phyloP scores from a whole-genome alignment of 441 rosid species.

The Croton setiger region DNA sequence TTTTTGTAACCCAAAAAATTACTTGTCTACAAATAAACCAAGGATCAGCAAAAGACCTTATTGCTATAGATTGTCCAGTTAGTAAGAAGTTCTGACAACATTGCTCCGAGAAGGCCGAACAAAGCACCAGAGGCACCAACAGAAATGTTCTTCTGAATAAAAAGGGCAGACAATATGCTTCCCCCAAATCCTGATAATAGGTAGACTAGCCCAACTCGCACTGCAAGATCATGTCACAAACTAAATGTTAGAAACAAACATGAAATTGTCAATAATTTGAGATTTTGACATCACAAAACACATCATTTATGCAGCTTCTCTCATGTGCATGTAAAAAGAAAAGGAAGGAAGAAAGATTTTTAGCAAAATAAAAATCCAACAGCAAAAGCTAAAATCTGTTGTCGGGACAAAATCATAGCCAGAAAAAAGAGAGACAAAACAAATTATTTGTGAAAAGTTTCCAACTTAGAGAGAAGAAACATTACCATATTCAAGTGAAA shows the following conservation, averaged over 20 bases:
- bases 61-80: conserved; percentile 88
- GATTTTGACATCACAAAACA: background rate
- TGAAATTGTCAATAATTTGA: background rate
- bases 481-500: too few species aligned
- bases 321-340: background rate
- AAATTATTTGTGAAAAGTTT: too few species aligned
- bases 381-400: too few species aligned
- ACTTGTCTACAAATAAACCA: background rate
- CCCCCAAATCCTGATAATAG: conserved; percentile 80
- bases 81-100: conserved; percentile 86
- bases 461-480: too few species aligned
- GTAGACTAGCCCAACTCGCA: conserved; percentile 66
- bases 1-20: background rate
- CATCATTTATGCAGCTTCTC: background rate
- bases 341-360: background rate
- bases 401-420: background rate
- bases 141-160: conserved; percentile 57
- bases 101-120: conserved; percentile 93
- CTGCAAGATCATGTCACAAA: conserved; percentile 35
- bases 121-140: conserved; percentile 97
- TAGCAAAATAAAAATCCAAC: background rate
- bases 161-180: conserved; percentile 68
- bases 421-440: too few species aligned
- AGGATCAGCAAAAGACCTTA: conserved; percentile 46
- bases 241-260: conserved; percentile 10